A percentile compares a stretch with the other conserved stretches of the same genome.
These are phyloP conservation scores for Blastobotrys robertii DNA, from an alignment of 805 yeast species.

Conservation along the genomic window DNA sequence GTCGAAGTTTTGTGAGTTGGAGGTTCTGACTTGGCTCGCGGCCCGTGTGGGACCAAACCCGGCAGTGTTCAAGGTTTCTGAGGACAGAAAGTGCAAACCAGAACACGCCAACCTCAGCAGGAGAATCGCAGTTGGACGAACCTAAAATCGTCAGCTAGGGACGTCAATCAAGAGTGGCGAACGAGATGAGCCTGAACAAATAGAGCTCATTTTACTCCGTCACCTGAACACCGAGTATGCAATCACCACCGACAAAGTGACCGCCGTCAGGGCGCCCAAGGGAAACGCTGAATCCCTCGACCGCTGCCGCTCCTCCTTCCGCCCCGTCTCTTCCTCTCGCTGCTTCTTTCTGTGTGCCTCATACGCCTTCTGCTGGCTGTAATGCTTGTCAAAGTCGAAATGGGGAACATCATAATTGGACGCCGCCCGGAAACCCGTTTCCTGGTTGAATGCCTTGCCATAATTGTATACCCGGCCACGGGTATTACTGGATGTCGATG, in stretches of 20 bases:
- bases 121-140: too few relatives aligned
- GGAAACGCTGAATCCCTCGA: not conserved
- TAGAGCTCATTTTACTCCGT: too few relatives aligned
- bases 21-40: too few relatives aligned
- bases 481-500: too few relatives aligned
- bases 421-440: constrained; percentile 10
- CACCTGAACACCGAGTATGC: not conserved
- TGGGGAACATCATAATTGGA: constrained; percentile 29
- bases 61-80: too few relatives aligned
- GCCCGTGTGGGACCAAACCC: too few relatives aligned
- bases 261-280: not conserved
- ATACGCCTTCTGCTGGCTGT: constrained; percentile 23
- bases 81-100: too few relatives aligned
- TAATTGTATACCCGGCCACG: constrained; percentile 13
- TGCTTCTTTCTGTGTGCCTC: constrained; percentile 20
- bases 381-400: constrained; percentile 27
- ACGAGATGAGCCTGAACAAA: too few relatives aligned
- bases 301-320: not conserved
- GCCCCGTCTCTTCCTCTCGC: constrained; percentile 5
- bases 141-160: too few relatives aligned
- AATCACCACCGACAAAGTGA: not conserved
- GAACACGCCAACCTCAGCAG: too few relatives aligned
- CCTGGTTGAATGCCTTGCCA: constrained; percentile 8
- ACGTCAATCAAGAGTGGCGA: too few relatives aligned
- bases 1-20: too few relatives aligned